Conservation (phyloP, 805 yeast species). For the Metschnikowia reukaufii region DNA sequence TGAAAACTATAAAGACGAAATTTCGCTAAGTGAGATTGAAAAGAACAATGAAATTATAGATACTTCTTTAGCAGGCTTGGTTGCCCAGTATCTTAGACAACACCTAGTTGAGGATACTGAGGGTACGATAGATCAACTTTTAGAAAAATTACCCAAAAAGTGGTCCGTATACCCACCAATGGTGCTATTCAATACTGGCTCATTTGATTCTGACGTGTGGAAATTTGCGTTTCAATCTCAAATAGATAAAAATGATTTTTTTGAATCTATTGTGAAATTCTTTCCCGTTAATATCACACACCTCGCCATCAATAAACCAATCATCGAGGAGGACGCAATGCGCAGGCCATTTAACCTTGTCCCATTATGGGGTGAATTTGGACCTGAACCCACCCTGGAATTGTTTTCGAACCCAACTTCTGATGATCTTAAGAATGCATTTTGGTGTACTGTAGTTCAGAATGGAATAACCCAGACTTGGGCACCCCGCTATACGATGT, state of each 20-base stretch:
- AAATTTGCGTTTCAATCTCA: not conserved
- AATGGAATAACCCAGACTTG: slow-evolving; percentile 77
- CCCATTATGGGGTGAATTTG: slow-evolving; percentile 68
- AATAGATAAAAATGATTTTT: slow-evolving; percentile 16
- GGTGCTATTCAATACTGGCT: slow-evolving; percentile 52
- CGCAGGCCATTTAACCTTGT: slow-evolving; percentile 63
- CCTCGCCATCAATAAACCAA: slow-evolving; percentile 72
- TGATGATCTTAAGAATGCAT: slow-evolving; percentile 49
- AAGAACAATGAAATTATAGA: not conserved
- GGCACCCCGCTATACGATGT: slow-evolving; percentile 88
- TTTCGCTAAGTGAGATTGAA: not conserved
- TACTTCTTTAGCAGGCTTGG: not conserved
- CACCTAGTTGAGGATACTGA: not conserved
- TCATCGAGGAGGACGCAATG: slow-evolving; percentile 52
- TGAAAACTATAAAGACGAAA: not conserved
- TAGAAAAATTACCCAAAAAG: slow-evolving; percentile 43
- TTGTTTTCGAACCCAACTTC: slow-evolving; percentile 20
- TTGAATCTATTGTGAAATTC: slow-evolving; percentile 12
- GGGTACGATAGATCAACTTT: not conserved
- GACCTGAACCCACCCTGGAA: slow-evolving; percentile 37
- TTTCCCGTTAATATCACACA: slow-evolving; percentile 43
- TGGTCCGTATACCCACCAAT: slow-evolving; percentile 70
- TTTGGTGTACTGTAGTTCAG: slow-evolving; percentile 73
- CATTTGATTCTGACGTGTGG: slow-evolving; percentile 47
- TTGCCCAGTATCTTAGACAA: not conserved